A percentile compares a stretch with the other conserved stretches of the same genome.
Conservation (phyloP, 768 basidiomycete species). For the Tubosaeta sp. region DNA sequence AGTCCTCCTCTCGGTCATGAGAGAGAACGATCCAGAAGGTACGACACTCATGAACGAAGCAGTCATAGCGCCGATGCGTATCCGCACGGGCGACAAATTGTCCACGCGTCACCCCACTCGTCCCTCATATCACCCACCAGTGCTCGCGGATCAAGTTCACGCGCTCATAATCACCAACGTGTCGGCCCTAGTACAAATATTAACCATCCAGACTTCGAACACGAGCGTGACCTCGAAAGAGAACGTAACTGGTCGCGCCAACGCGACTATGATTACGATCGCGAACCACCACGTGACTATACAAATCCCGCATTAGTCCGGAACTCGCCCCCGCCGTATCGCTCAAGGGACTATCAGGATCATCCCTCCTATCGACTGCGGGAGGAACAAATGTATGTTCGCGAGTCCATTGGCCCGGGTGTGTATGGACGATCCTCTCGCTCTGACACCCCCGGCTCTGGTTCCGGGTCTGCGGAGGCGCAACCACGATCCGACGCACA, state of each 20-base stretch:
- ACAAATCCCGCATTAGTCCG: conserved; percentile 26
- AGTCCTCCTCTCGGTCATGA: conserved; percentile 47
- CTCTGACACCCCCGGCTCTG: conserved; percentile 57
- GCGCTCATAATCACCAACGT: conserved; percentile 63
- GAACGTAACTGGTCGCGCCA: conserved; percentile 36
- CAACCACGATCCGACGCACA: conserved; percentile 48
- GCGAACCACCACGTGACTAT: conserved; percentile 33
- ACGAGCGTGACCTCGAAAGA: conserved; percentile 46
- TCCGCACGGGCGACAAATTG: conserved; percentile 30
- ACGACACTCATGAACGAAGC: conserved; percentile 42
- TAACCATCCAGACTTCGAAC: conserved; percentile 35
- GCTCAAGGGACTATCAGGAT: conserved; percentile 32
- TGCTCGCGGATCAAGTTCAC: conserved; percentile 34
- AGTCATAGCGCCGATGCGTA: conserved; percentile 33
- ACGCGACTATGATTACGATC: conserved; percentile 42
- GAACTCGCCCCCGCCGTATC: conserved; percentile 41
- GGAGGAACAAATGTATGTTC: conserved; percentile 27
- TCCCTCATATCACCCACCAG: conserved; percentile 34
- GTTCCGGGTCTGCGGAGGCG: conserved; percentile 46
- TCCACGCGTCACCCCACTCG: conserved; percentile 32
- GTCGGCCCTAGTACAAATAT: conserved; percentile 59
- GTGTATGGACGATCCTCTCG: conserved; percentile 41
- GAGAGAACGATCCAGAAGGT: conserved; percentile 43
- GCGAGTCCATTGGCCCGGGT: conserved; percentile 29
- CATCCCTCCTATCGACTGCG: conserved; percentile 27